Conservation (phyloP, 2,329 filamentous ascomycete genomes). For the Coniella vitis region DNA sequence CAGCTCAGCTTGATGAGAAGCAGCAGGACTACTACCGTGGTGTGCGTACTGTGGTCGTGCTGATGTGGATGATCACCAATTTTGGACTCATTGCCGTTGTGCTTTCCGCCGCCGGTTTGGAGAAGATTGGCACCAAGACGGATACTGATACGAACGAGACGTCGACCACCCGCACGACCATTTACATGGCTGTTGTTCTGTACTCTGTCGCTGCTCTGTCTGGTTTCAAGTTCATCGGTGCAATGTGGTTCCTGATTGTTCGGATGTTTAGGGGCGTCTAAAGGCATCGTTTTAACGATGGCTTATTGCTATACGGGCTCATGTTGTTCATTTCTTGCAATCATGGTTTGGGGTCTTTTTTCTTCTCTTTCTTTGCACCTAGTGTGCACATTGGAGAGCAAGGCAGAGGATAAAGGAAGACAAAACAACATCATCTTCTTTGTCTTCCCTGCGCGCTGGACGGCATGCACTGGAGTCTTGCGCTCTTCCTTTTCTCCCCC, state of each 20-base stretch:
- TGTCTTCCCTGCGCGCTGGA: background rate
- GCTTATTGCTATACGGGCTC: background rate
- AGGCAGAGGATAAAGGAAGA: background rate
- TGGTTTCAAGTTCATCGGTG: constrained; percentile 80
- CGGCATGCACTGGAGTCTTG: background rate
- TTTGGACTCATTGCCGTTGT: constrained; percentile 83
- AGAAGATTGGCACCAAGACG: constrained; percentile 44
- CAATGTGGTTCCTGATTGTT: constrained; percentile 86
- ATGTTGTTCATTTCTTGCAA: background rate
- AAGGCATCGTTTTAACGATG: background rate
- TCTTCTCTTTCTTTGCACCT: background rate
- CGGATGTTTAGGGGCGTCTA: constrained; percentile 72
- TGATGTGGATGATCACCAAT: constrained; percentile 96
- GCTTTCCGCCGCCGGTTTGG: constrained; percentile 75
- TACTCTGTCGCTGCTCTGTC: constrained; percentile 85
- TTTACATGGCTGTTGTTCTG: constrained; percentile 81
- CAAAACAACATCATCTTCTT: constrained; percentile 1
- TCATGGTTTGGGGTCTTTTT: background rate
- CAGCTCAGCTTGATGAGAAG: constrained; percentile 60
- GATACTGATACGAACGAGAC: constrained; percentile 26
- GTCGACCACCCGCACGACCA: constrained; percentile 50
- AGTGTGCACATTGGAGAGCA: background rate
- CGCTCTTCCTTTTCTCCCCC: too few relatives aligned
- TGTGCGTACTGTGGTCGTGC: constrained; percentile 83
- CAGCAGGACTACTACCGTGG: constrained; percentile 99